phyloP scores from a whole-genome alignment of 108 stramenopile genomes.

The Skeletonema costatum region DNA sequence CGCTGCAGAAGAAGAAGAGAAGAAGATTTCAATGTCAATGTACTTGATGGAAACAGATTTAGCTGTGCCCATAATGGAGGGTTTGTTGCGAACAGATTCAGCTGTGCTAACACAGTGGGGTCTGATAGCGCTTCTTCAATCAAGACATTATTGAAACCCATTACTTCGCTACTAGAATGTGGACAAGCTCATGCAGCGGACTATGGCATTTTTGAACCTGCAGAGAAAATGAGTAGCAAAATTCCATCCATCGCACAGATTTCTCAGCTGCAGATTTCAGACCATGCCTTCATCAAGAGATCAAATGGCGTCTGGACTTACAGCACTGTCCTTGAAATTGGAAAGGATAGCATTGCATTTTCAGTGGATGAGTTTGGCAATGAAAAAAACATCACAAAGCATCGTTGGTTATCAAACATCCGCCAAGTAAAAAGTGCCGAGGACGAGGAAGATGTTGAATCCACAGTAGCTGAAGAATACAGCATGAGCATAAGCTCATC shows the following conservation, averaged over 20 bases:
- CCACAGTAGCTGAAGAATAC: neutral
- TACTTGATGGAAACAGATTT: no score
- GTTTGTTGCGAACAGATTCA: neutral
- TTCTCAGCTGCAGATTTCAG: neutral
- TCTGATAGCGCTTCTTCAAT: slow-evolving; percentile 28
- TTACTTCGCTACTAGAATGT: neutral
- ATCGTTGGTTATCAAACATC: neutral
- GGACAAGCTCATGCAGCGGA: neutral
- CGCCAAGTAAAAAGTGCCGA: neutral
- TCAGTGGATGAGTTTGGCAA: neutral
- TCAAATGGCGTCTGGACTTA: neutral
- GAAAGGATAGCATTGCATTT: neutral
- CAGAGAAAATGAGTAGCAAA: neutral
- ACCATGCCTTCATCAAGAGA: neutral
- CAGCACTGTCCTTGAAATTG: neutral
- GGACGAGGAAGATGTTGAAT: neutral
- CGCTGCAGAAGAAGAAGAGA: no score
- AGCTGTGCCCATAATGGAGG: no score
- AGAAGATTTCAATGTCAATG: no score
- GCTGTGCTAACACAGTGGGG: neutral
- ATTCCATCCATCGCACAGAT: neutral
- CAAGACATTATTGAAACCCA: neutral
- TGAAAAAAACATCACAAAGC: neutral
- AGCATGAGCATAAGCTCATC: neutral
- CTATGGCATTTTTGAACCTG: neutral